Percentiles rank a stretch among this genome's conserved stretches.
These are phyloP conservation scores for Diplodia mutila DNA, from an alignment of 2,329 filamentous ascomycete genomes.

Conservation along the genomic window DNA sequence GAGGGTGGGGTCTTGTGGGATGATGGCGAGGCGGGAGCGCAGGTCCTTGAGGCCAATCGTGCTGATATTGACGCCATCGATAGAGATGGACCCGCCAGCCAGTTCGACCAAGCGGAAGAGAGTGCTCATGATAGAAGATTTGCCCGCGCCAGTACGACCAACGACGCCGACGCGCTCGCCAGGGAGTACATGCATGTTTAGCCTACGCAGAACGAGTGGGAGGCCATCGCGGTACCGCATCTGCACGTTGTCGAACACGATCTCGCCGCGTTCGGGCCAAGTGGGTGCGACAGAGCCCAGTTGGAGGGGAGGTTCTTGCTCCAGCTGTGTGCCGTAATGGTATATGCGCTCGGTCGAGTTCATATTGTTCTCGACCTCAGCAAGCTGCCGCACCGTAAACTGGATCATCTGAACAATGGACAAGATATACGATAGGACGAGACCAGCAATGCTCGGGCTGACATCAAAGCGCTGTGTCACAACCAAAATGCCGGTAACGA, in stretches of 20 bases:
- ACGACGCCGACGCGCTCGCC: slow-evolving; percentile 83
- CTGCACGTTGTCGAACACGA: slow-evolving; percentile 54
- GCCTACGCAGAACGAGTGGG: slow-evolving; percentile 53
- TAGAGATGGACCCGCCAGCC: slow-evolving; percentile 51
- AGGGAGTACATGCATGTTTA: slow-evolving; percentile 68
- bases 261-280: slow-evolving; percentile 86
- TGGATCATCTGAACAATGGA: slow-evolving; percentile 94
- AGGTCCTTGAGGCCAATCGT: slow-evolving; percentile 76
- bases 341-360: slow-evolving; percentile 91
- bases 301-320: slow-evolving; percentile 85
- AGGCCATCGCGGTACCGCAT: slow-evolving; percentile 57
- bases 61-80: slow-evolving; percentile 63
- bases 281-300: slow-evolving; percentile 68
- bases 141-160: slow-evolving; percentile 80
- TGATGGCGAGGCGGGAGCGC: slow-evolving; percentile 76
- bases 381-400: slow-evolving; percentile 90
- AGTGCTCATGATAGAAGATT: slow-evolving; percentile 81
- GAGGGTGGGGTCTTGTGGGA: slow-evolving; percentile 81
- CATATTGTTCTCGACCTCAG: slow-evolving; percentile 98
- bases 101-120: slow-evolving; percentile 71
- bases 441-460: slow-evolving; percentile 78
- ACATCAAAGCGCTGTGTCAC: slow-evolving; percentile 89
- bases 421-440: slow-evolving; percentile 92
- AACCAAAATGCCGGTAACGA: slow-evolving; percentile 85
- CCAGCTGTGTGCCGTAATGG: slow-evolving; percentile 84